These are phyloP conservation scores for Sclerotinia borealis DNA, from an alignment of 2,329 filamentous ascomycete genomes.

Conservation along the genomic window DNA sequence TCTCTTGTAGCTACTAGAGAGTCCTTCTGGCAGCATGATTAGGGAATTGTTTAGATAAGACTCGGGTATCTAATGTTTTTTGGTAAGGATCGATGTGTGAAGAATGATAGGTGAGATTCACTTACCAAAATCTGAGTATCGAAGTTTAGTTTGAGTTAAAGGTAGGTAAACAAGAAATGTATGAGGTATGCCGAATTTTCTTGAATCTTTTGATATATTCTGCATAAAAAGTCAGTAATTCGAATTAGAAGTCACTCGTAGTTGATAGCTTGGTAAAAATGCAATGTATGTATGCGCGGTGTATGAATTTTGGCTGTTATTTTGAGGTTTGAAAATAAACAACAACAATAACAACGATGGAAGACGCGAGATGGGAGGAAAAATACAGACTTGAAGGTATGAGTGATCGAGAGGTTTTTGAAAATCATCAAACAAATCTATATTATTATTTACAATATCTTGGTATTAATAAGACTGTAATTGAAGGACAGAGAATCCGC, in stretches of 20 bases:
- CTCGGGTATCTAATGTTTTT: not conserved
- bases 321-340: not conserved
- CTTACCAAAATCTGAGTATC: not conserved
- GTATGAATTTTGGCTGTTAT: not conserved
- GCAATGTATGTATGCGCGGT: not conserved
- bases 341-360: not conserved
- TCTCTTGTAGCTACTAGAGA: not conserved
- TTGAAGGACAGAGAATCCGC: not conserved
- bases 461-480: too few species aligned
- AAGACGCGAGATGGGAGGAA: not conserved
- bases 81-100: too few species aligned
- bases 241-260: not conserved
- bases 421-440: not conserved
- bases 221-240: not conserved
- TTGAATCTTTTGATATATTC: not conserved
- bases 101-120: not conserved
- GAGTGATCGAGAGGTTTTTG: not conserved
- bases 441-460: too few species aligned
- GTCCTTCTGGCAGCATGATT: not conserved
- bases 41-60: not conserved
- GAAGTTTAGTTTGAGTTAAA: not conserved
- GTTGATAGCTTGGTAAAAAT: not conserved
- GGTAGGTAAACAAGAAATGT: not conserved
- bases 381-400: not conserved
- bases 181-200: not conserved